Evolutionary conservation across 2,329 filamentous ascomycete genomes (phyloP), one percentile per base, ranked within the genome.

Genomic region (Neopestalotiopsis clavispora): DNA sequence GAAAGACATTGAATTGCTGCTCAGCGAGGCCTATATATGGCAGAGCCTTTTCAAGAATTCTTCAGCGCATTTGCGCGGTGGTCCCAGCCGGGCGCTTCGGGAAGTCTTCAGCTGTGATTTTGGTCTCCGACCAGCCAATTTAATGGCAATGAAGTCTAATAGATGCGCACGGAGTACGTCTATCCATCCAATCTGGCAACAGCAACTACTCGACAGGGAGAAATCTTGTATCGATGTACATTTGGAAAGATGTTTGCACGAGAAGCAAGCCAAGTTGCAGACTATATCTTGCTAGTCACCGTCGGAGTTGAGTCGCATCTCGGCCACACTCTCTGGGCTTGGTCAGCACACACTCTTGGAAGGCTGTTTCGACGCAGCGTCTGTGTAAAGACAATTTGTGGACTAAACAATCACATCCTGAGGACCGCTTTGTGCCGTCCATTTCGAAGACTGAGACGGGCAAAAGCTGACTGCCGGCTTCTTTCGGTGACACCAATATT

Each of bases 21-120:
- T 99, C 58, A 98, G 94, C 78, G 96, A 99, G 83, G 96, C 96
- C 3, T 99, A 96, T 76, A 98, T 99, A 72, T 99, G 96, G 97
- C 95, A 99, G 83, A 97, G 94, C 78, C 84, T 99, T 59, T 99
- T 98, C 83, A 94, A 97, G 76, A 95, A 95, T 64, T 97, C 94
- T 10, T 92, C 94, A 67, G 97, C 96, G 49, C 96, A 99, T 83
- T 84, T 99, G 70, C 88, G 90, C 72, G 87, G 88, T 13, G 84
- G 80, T 1, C 78, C 80, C 4, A 82, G 76, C 64, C 78, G 83
- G 69, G 78, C 74, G 32, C 80, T 28, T 80, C 80, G 4, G 78
- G 79, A 61, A 81, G 81, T 67, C 73, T 86, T 42, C 84, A 85
- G 56, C 66, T 79, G 62, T 79, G 69, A 71, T 23, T 4, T 49